phyloP scores from a whole-genome alignment of 306 rosid genomes.

The Cajanus cajan region DNA sequence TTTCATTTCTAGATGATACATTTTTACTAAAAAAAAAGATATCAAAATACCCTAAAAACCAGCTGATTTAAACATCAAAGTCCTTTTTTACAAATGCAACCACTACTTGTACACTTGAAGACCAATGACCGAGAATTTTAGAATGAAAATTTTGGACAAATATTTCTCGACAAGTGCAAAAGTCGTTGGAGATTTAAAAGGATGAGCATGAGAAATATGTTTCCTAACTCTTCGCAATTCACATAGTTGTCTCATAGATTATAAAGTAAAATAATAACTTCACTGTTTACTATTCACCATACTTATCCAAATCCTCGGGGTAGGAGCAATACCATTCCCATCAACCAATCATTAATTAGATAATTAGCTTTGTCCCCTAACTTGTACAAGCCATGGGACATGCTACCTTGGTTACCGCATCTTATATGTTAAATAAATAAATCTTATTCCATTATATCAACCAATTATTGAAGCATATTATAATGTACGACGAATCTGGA shows the following conservation, averaged over 20 bases:
- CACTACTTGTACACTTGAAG: too few species aligned
- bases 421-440: background rate
- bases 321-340: background rate
- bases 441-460: background rate
- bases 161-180: too few species aligned
- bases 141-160: too few species aligned
- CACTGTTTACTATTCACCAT: background rate
- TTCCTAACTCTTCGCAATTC: background rate
- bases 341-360: constrained; percentile 7
- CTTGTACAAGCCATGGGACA: constrained; percentile 2
- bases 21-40: too few species aligned
- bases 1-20: too few species aligned
- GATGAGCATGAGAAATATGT: background rate
- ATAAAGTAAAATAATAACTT: background rate
- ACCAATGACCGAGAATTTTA: too few species aligned
- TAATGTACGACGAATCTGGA: background rate
- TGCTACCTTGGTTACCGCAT: constrained; percentile 6
- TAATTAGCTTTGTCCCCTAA: constrained; percentile 23
- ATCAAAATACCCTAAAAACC: too few species aligned
- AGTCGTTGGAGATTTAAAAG: background rate
- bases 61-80: too few species aligned
- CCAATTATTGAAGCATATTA: constrained; percentile 17
- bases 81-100: too few species aligned
- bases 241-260: background rate
- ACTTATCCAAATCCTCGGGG: constrained; percentile 17